Evolutionary conservation across 495 filamentous ascomycete genomes (phyloP).

Genomic region (Penicillium waksmanii): DNA sequence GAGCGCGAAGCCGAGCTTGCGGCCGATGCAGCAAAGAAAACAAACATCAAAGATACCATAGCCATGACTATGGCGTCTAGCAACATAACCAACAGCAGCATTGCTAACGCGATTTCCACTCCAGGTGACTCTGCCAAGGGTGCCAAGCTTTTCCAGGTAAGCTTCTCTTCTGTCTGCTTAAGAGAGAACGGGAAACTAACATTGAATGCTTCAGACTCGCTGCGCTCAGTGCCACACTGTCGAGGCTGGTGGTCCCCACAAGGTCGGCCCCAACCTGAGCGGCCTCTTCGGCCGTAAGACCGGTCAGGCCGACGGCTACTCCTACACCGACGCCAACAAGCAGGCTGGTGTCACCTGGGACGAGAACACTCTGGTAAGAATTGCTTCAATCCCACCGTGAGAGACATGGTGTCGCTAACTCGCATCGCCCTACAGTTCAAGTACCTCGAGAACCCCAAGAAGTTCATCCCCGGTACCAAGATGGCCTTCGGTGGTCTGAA

Average conservation of each 20-base stretch:
- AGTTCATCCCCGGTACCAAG: constrained; percentile 99
- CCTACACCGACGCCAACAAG: constrained; percentile 99
- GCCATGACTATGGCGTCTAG: constrained; percentile 1
- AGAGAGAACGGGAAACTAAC: constrained; percentile 20
- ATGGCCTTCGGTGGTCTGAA: constrained; percentile 99
- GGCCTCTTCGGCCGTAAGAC: constrained; percentile 97
- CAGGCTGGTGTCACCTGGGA: constrained; percentile 89
- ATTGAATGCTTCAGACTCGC: constrained; percentile 63
- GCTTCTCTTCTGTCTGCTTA: constrained; percentile 1
- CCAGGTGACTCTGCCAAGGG: constrained; percentile 95
- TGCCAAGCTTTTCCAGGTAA: constrained; percentile 94
- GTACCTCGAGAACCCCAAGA: constrained; percentile 93
- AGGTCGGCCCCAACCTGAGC: constrained; percentile 95
- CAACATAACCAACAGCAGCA: constrained; percentile 4
- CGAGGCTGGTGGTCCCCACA: constrained; percentile 85
- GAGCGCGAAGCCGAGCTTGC: constrained; percentile 37
- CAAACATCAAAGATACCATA: constrained; percentile 5
- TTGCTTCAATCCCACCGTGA: too few species aligned
- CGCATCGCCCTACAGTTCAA: constrained; percentile 59
- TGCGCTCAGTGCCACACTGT: constrained; percentile 99
- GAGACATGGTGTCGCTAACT: constrained; percentile 13
- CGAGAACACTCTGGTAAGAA: constrained; percentile 80
- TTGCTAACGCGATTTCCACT: constrained; percentile 33
- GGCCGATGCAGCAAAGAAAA: constrained; percentile 20
- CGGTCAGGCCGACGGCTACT: constrained; percentile 86